phyloP scores from a whole-genome alignment of 2,329 filamentous ascomycete species.

The Taxawa tesnikishii region DNA sequence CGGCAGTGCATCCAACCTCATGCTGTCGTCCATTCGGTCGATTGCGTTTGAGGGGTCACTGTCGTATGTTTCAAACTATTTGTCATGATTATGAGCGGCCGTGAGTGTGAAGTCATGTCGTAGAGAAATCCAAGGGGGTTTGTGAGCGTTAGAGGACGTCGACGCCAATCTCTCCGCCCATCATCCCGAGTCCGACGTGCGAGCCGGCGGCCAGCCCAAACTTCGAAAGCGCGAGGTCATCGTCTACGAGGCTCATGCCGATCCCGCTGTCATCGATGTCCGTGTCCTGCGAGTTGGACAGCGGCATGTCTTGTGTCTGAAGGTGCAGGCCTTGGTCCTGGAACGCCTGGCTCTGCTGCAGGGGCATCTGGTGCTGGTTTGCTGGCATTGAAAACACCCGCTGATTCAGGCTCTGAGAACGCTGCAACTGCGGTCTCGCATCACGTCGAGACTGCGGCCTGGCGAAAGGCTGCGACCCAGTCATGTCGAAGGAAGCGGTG shows the following conservation, averaged over 20 bases:
- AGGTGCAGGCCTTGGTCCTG: slow-evolving; percentile 3
- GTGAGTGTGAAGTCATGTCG: too few species aligned
- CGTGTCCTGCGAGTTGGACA: slow-evolving; percentile 10
- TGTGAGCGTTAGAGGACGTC: slow-evolving; percentile 4
- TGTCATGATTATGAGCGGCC: too few species aligned
- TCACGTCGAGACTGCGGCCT: too few species aligned
- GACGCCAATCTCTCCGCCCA: slow-evolving; percentile 4
- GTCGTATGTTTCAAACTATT: too few species aligned
- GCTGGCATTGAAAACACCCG: slow-evolving; percentile 8
- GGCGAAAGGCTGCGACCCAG: too few species aligned
- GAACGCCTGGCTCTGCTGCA: slow-evolving; percentile 7
- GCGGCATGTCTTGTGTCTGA: slow-evolving; percentile 3
- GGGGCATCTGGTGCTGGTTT: slow-evolving; percentile 8
- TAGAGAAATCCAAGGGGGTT: too few species aligned
- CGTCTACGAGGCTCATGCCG: slow-evolving; percentile 22
- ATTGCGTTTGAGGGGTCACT: too few species aligned
- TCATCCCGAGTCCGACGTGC: slow-evolving; percentile 1
- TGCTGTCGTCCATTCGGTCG: too few species aligned
- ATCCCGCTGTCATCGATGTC: slow-evolving; percentile 27
- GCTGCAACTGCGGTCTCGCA: too few species aligned
- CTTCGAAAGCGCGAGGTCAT: slow-evolving; percentile 13
- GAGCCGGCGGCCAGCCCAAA: slow-evolving; percentile 5
- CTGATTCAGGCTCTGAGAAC: neutral
- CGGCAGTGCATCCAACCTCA: too few species aligned
- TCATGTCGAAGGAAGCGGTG: neutral